A percentile compares a stretch with the other conserved stretches of the same genome.
These are phyloP conservation scores for Lunasporangiospora selenospora DNA, from an alignment of 192 early-diverging fungal species.

Conservation along the genomic window DNA sequence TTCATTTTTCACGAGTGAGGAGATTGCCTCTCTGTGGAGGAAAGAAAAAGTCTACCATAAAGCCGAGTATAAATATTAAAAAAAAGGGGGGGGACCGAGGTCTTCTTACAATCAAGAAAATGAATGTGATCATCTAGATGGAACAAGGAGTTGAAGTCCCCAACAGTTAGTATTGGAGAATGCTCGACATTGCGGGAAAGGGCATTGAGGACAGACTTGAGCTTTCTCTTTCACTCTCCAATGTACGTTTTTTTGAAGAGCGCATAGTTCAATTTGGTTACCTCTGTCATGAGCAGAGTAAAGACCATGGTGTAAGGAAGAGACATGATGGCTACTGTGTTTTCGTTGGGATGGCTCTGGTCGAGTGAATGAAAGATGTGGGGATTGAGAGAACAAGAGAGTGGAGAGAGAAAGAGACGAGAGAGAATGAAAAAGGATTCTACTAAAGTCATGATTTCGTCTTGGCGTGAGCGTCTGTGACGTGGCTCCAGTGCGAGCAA, in stretches of 20 bases:
- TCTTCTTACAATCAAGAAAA: constrained; percentile 47
- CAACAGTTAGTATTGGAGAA: too few species aligned
- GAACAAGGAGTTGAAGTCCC: too few species aligned
- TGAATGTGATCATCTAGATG: constrained; percentile 47
- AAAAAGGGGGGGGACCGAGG: too few species aligned
- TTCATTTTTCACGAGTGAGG: too few species aligned
- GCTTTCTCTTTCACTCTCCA: too few species aligned
- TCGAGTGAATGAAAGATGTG: background rate
- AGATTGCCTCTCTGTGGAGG: constrained; percentile 15
- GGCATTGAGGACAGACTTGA: too few species aligned
- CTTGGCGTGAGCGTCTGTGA: too few species aligned
- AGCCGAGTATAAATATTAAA: background rate
- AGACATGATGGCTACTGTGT: constrained; percentile 34
- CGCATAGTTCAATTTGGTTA: too few species aligned
- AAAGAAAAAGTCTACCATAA: constrained; percentile 12
- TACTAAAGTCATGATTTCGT: too few species aligned
- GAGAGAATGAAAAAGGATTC: background rate
- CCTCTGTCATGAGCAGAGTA: constrained; percentile 52
- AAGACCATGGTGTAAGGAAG: constrained; percentile 57
- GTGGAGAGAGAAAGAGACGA: too few species aligned
- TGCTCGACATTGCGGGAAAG: too few species aligned
- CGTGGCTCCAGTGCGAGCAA: background rate
- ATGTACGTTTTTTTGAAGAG: too few species aligned
- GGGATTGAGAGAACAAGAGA: background rate
- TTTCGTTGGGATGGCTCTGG: background rate